phyloP scores from a whole-genome alignment of 2,329 filamentous ascomycete genomes.

The Aspergillus neoniger region DNA sequence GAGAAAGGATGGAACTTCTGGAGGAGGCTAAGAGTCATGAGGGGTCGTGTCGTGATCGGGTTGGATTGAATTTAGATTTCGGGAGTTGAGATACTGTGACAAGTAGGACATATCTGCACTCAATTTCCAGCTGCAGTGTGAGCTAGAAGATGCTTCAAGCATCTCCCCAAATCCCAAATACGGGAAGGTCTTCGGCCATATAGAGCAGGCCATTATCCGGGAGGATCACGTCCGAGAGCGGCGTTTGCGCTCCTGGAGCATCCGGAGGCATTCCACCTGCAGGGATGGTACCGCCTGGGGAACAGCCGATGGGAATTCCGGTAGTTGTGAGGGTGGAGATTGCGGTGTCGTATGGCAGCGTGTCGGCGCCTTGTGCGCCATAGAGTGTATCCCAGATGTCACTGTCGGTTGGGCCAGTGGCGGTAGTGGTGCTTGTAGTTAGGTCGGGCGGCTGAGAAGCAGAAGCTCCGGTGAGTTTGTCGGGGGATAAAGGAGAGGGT shows the following conservation, averaged over 20 bases:
- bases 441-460: slow-evolving; percentile 16
- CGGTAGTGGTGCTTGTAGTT: slow-evolving; percentile 11
- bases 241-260: slow-evolving; percentile 29
- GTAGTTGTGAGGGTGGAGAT: slow-evolving; percentile 38
- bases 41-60: too few species aligned
- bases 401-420: slow-evolving; percentile 17
- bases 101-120: too few species aligned
- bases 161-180: slow-evolving; percentile 37
- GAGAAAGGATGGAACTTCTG: too few species aligned
- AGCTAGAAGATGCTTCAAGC: slow-evolving; percentile 11
- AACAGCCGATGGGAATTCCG: slow-evolving; percentile 36
- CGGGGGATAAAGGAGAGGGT: slow-evolving; percentile 27
- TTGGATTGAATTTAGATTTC: too few species aligned
- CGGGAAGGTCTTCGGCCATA: slow-evolving; percentile 37
- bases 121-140: neutral
- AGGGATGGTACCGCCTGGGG: slow-evolving; percentile 32
- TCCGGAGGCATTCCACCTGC: slow-evolving; percentile 15
- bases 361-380: slow-evolving; percentile 19
- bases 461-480: slow-evolving; percentile 22
- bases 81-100: too few species aligned
- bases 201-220: slow-evolving; percentile 37
- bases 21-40: neutral
- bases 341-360: slow-evolving; percentile 32
- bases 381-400: slow-evolving; percentile 36
- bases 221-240: slow-evolving; percentile 35